Percentiles rank a stretch among this genome's conserved stretches.
phyloP scores from a whole-genome alignment of 768 basidiomycete species.

The Cyathus striatus region DNA sequence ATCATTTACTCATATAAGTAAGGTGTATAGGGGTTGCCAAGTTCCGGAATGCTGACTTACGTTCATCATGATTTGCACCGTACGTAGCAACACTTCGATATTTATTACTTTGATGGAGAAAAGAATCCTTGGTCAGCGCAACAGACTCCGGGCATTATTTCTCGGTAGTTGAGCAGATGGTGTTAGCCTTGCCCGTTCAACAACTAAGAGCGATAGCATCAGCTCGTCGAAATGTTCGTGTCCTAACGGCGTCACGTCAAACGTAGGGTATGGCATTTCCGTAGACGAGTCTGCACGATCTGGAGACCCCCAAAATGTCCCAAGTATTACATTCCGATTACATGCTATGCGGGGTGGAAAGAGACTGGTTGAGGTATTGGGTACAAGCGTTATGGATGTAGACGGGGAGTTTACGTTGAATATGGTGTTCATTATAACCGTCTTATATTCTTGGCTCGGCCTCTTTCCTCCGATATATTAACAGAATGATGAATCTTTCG shows the following conservation, averaged over 20 bases:
- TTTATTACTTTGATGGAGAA: too few species aligned
- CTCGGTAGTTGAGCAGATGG: too few species aligned
- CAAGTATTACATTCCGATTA: not conserved
- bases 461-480: too few species aligned
- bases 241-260: conserved; percentile 19
- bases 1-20: too few species aligned
- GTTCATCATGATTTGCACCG: too few species aligned
- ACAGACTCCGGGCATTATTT: too few species aligned
- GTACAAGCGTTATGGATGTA: conserved; percentile 62
- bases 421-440: conserved; percentile 48
- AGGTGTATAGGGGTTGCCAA: too few species aligned
- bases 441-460: too few species aligned
- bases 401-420: conserved; percentile 59
- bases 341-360: conserved; percentile 43
- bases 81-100: too few species aligned
- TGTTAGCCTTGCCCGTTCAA: conserved; percentile 25
- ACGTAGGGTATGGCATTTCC: conserved; percentile 5
- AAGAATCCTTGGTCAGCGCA: too few species aligned
- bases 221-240: conserved; percentile 25
- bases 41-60: too few species aligned
- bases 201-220: conserved; percentile 22
- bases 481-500: too few species aligned
- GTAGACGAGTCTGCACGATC: not conserved
- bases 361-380: conserved; percentile 56
- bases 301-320: not conserved